These are phyloP conservation scores for Ceratobasidium sp. DNA, from an alignment of 1,284 basidiomycete genomes.

Conservation along the genomic window DNA sequence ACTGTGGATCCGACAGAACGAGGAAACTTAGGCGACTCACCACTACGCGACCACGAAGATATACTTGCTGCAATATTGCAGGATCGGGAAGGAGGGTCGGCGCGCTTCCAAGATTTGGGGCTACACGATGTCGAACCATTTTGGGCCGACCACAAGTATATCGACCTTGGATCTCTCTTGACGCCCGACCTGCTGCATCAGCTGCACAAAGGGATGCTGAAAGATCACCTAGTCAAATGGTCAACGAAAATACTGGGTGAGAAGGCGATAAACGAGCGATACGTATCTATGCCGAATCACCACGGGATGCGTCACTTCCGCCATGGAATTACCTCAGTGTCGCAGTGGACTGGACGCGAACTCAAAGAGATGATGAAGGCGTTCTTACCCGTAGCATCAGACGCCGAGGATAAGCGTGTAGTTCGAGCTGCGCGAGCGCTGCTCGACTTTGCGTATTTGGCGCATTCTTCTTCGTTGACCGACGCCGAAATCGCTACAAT, in stretches of 20 bases:
- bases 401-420: constrained; percentile 12
- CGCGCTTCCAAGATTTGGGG: constrained; percentile 1
- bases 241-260: no score
- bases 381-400: constrained; percentile 54
- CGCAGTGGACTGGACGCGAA: constrained; percentile 55
- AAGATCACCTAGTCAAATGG: constrained; percentile 25
- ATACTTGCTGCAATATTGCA: not conserved
- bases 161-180: constrained; percentile 51
- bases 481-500: constrained; percentile 56
- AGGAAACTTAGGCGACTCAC: constrained; percentile 7
- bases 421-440: constrained; percentile 51
- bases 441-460: constrained; percentile 57
- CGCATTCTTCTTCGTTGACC: constrained; percentile 25
- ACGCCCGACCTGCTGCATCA: constrained; percentile 56
- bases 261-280: no score
- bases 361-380: constrained; percentile 56
- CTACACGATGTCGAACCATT: constrained; percentile 49
- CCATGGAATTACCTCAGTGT: constrained; percentile 47
- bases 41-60: not conserved
- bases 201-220: constrained; percentile 56
- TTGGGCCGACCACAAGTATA: constrained; percentile 52
- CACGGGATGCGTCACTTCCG: no score
- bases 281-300: no score
- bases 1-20: not conserved
- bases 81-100: not conserved